Conservation (phyloP, 495 filamentous ascomycete genomes). For the Daldinia bambusicola region DNA sequence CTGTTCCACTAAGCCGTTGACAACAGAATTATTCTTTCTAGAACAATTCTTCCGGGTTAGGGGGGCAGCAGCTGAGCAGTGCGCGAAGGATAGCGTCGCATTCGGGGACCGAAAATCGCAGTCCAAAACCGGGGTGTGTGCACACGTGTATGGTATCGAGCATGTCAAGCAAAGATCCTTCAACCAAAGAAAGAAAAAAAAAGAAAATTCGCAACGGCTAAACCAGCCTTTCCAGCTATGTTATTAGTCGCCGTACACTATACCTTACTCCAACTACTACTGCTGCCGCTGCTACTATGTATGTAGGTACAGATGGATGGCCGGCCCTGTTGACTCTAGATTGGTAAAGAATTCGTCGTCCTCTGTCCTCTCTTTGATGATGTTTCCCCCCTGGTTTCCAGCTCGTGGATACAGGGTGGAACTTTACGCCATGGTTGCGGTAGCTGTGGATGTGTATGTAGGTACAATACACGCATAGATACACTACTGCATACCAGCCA, state of each 20-base stretch:
- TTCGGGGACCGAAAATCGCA: constrained; percentile 11
- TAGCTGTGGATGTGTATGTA: constrained; percentile 12
- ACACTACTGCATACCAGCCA: too few relatives aligned
- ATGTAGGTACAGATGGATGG: constrained; percentile 10
- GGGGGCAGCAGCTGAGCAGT: constrained; percentile 24
- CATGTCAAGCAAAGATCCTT: background rate
- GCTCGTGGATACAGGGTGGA: constrained; percentile 33
- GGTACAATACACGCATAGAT: constrained; percentile 20
- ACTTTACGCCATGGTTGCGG: background rate
- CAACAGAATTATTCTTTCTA: constrained; percentile 21
- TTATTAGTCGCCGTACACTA: background rate
- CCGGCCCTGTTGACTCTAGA: constrained; percentile 26
- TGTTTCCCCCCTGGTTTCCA: constrained; percentile 31
- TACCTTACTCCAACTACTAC: background rate
- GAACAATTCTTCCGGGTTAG: constrained; percentile 26
- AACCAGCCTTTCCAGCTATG: constrained; percentile 4
- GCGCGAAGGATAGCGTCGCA: constrained; percentile 16
- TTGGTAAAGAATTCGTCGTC: constrained; percentile 19
- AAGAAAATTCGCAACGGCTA: background rate
- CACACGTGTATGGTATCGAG: too few relatives aligned
- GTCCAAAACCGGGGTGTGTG: background rate
- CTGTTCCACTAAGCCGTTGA: background rate
- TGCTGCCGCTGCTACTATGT: too few relatives aligned
- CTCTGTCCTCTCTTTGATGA: constrained; percentile 30
- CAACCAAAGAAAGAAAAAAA: background rate